These are phyloP conservation scores for Speleostelium caveatum DNA, from an alignment of 78 protist species.

Conservation along the genomic window DNA sequence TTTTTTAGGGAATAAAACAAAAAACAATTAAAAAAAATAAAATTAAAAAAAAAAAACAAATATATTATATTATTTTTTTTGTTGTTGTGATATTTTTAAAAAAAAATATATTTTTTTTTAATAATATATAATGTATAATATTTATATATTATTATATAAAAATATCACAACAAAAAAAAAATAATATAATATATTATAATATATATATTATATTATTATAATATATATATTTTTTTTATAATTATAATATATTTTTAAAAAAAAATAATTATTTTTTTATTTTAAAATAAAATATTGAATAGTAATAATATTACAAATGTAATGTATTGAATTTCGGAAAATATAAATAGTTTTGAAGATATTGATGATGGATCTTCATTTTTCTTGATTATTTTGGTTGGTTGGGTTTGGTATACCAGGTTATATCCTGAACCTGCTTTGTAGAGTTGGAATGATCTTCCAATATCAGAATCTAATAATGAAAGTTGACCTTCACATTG, in stretches of 20 bases:
- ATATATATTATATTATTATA: too few species aligned
- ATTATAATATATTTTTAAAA: not conserved
- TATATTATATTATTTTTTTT: too few species aligned
- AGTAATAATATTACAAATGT: conserved; percentile 14
- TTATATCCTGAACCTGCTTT: not conserved
- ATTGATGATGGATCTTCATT: conserved; percentile 1
- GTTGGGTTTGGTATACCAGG: conserved; percentile 33
- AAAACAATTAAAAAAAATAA: not conserved
- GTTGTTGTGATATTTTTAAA: too few species aligned
- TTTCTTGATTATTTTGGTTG: not conserved
- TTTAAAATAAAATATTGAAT: not conserved
- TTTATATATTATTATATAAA: too few species aligned
- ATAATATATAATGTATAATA: too few species aligned
- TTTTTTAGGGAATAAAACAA: not conserved
- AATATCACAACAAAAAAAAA: too few species aligned
- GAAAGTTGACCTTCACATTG: not conserved
- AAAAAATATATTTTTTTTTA: too few species aligned
- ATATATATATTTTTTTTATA: too few species aligned
- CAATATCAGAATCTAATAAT: conserved; percentile 1
- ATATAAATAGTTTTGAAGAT: not conserved
- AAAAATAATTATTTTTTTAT: not conserved
- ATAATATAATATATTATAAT: too few species aligned
- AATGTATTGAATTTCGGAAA: not conserved
- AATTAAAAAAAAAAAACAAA: too few species aligned
- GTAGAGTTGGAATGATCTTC: conserved; percentile 10